Conservation (phyloP, 495 filamentous ascomycete species). For the Trichoderma virens region DNA sequence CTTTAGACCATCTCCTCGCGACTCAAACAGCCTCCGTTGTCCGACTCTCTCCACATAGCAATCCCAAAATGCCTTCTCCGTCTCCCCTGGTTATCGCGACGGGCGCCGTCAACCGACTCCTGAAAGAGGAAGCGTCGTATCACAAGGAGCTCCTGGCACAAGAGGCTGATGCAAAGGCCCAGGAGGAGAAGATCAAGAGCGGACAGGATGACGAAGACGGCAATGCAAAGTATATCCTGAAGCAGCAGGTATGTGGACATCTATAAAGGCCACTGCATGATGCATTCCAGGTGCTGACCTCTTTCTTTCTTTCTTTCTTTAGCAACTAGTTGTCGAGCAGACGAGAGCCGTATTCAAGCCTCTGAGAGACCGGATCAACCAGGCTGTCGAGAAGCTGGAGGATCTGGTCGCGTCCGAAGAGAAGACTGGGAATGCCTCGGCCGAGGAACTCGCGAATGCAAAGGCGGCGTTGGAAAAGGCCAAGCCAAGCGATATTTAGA, state of each 20-base stretch:
- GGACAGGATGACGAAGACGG: conserved; percentile 43
- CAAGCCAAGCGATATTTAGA: conserved; percentile 11
- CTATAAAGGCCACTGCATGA: too few species aligned
- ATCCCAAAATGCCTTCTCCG: conserved; percentile 56
- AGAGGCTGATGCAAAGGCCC: conserved; percentile 59
- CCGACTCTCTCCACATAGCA: not conserved
- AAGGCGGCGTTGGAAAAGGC: conserved; percentile 41
- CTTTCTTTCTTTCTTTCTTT: too few species aligned
- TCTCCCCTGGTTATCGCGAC: conserved; percentile 66
- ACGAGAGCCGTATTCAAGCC: conserved; percentile 72
- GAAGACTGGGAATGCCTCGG: conserved; percentile 48
- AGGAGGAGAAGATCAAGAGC: conserved; percentile 43
- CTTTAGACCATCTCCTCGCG: not conserved
- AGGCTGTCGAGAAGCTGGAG: conserved; percentile 63
- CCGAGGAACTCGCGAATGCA: conserved; percentile 55
- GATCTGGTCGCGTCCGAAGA: conserved; percentile 44
- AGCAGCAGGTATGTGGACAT: conserved; percentile 80
- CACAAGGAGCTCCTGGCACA: conserved; percentile 73
- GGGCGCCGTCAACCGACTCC: conserved; percentile 65
- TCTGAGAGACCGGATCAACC: conserved; percentile 54
- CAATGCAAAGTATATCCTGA: conserved; percentile 63
- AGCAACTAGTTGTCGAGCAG: conserved; percentile 72
- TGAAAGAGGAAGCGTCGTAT: conserved; percentile 89
- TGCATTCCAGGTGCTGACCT: conserved; percentile 7
- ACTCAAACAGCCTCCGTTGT: too few species aligned